Conservation (phyloP, 2,329 filamentous ascomycete genomes). For the Sporothrix pseudoabietina region DNA sequence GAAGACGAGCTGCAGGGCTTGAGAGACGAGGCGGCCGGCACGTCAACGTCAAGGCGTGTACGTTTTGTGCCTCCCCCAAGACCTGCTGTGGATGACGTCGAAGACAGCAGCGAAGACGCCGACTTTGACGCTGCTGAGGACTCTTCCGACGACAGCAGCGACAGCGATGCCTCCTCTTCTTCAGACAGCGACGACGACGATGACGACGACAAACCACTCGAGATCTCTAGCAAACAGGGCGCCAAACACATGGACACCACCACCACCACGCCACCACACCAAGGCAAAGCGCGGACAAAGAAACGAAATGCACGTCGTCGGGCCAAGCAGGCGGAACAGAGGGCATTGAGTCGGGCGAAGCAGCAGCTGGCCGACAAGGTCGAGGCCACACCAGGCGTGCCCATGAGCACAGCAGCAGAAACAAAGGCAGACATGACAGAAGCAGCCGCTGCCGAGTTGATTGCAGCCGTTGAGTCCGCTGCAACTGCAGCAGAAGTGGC, state of each 20-base stretch:
- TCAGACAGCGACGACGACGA: neutral
- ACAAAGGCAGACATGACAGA: neutral
- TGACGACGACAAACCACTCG: slow-evolving; percentile 21
- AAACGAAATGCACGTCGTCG: slow-evolving; percentile 56
- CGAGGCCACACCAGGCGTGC: neutral
- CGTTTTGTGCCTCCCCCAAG: neutral
- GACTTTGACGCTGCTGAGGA: neutral
- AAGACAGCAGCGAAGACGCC: neutral
- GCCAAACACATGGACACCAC: neutral
- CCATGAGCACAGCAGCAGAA: neutral
- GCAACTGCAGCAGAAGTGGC: neutral
- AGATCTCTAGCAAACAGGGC: neutral
- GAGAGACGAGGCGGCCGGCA: neutral
- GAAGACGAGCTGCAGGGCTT: neutral
- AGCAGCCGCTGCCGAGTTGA: too few species aligned
- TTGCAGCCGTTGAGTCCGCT: too few species aligned
- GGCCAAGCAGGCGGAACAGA: slow-evolving; percentile 38
- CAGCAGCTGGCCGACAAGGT: neutral
- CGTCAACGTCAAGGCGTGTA: neutral
- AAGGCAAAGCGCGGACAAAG: slow-evolving; percentile 48
- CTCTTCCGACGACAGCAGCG: too few species aligned
- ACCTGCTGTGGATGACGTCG: neutral
- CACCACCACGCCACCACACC: neutral
- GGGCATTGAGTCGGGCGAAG: neutral
- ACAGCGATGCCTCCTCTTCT: too few species aligned